These are phyloP conservation scores for Lachancea cidri DNA, from an alignment of 805 yeast species.

Conservation along the genomic window DNA sequence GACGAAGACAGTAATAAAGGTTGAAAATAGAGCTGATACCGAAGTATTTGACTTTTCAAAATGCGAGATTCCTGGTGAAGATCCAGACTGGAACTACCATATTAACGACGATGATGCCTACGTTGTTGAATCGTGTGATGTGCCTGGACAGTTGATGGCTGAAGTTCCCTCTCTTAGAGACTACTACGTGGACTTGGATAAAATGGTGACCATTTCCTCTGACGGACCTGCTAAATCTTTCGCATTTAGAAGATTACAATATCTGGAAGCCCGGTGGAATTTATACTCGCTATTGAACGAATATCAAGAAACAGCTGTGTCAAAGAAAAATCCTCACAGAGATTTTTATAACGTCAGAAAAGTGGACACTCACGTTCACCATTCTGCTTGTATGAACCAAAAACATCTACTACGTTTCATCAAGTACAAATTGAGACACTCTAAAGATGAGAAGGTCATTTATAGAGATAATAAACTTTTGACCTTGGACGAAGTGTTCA, in stretches of 20 bases:
- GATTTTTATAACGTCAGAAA: constrained; percentile 48
- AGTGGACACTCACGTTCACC: constrained; percentile 87
- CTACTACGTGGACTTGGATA: constrained; percentile 77
- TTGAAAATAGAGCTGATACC: constrained; percentile 37
- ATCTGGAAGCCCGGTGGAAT: constrained; percentile 95
- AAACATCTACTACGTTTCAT: constrained; percentile 92
- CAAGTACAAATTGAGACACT: constrained; percentile 85
- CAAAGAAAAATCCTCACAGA: constrained; percentile 92
- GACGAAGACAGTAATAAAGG: constrained; percentile 46
- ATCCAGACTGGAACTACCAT: constrained; percentile 51
- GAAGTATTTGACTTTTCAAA: constrained; percentile 39
- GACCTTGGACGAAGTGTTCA: constrained; percentile 83
- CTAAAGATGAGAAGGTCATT: constrained; percentile 85
- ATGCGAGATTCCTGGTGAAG: constrained; percentile 40
- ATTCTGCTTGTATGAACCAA: constrained; percentile 98
- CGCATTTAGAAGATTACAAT: constrained; percentile 90
- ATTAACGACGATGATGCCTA: constrained; percentile 62
- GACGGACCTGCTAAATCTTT: constrained; percentile 97
- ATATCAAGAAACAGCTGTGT: constrained; percentile 84
- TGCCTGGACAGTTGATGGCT: constrained; percentile 37
- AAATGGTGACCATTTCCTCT: constrained; percentile 65
- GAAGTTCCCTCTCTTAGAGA: constrained; percentile 81
- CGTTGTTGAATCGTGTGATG: constrained; percentile 46
- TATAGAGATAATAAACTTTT: constrained; percentile 87
- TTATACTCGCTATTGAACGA: constrained; percentile 83